These are phyloP conservation scores for Macrophomina tecta DNA, from an alignment of 2,329 filamentous ascomycete species.

Conservation along the genomic window DNA sequence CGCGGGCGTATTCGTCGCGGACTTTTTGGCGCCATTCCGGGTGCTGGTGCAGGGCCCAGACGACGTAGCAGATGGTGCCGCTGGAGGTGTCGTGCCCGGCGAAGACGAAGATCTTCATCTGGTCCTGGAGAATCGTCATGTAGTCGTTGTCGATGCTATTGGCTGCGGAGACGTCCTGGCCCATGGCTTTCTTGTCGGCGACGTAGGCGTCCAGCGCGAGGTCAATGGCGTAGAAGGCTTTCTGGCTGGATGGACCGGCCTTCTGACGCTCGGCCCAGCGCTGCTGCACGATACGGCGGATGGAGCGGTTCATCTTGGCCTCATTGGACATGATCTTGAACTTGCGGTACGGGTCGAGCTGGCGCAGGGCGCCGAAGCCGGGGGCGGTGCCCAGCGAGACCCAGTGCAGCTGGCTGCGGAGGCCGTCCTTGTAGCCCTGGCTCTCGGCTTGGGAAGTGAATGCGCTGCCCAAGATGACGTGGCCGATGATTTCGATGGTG, in stretches of 20 bases:
- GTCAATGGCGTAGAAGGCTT: slow-evolving; percentile 16
- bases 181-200: slow-evolving; percentile 4
- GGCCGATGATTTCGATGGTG: slow-evolving; percentile 27
- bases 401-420: slow-evolving; percentile 14
- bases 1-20: slow-evolving; percentile 38
- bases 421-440: background rate
- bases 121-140: slow-evolving; percentile 27
- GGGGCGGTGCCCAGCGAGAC: background rate
- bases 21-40: slow-evolving; percentile 34
- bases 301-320: slow-evolving; percentile 3
- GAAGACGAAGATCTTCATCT: slow-evolving; percentile 43
- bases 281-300: background rate
- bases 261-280: slow-evolving; percentile 13
- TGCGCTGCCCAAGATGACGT: slow-evolving; percentile 22
- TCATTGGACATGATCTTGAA: slow-evolving; percentile 11
- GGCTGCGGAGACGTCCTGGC: background rate
- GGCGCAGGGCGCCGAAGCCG: background rate
- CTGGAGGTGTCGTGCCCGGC: slow-evolving; percentile 45
- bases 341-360: background rate
- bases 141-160: background rate
- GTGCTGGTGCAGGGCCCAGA: slow-evolving; percentile 38
- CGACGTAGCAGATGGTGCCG: slow-evolving; percentile 40
- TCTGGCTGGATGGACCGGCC: background rate
- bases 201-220: slow-evolving; percentile 22
- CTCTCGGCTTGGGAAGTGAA: background rate